Conservation (phyloP, 1,284 basidiomycete genomes). For the Cutaneotrichosporon sp. region DNA sequence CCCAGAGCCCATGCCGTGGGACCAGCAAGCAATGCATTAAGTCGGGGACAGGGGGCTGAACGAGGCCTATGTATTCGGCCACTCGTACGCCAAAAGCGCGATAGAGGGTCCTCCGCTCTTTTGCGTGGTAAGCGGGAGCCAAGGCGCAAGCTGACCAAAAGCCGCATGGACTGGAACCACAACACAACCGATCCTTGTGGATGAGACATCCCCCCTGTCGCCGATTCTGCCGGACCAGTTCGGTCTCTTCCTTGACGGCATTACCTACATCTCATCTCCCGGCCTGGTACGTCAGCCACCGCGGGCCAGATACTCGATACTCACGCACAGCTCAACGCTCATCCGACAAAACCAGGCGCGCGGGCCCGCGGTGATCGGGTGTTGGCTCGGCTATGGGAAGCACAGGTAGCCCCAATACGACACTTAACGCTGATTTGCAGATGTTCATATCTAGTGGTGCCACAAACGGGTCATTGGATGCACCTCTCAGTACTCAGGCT, state of each 20-base stretch:
- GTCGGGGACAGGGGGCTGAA: not conserved
- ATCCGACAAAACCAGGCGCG: constrained; percentile 10
- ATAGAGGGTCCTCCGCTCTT: not conserved
- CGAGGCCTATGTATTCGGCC: not conserved
- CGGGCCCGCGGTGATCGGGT: constrained; percentile 15
- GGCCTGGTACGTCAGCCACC: constrained; percentile 4
- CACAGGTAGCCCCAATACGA: no score
- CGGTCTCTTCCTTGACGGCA: constrained; percentile 13
- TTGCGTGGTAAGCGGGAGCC: not conserved
- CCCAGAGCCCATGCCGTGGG: not conserved
- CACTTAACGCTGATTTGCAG: no score
- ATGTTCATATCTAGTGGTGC: constrained; percentile 11
- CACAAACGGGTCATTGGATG: not conserved
- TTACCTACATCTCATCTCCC: constrained; percentile 6
- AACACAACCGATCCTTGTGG: not conserved
- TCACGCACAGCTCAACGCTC: constrained; percentile 18
- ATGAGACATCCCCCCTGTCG: not conserved
- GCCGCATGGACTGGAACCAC: not conserved
- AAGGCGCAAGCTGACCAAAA: not conserved
- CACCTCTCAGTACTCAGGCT: not conserved
- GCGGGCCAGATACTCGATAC: no score
- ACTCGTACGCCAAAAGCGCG: not conserved
- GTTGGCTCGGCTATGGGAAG: constrained; percentile 17
- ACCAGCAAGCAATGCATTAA: not conserved
- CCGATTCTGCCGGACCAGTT: constrained; percentile 4